A percentile compares a stretch with the other conserved stretches of the same genome.
Conservation (phyloP, 306 rosid genomes). For the Fragaria iinumae region DNA sequence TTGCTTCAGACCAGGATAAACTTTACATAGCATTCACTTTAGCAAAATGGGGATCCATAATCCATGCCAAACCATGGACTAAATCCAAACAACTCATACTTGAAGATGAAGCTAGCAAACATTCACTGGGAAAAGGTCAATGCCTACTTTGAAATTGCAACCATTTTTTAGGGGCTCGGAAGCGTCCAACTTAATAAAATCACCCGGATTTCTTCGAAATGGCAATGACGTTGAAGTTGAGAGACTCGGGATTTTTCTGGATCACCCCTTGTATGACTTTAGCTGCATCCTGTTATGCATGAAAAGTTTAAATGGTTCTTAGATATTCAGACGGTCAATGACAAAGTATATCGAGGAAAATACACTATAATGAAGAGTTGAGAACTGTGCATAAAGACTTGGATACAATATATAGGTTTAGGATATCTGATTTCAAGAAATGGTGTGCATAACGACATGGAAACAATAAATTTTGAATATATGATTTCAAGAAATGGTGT, state of each 20-base stretch:
- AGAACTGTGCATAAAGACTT: background rate
- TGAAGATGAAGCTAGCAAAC: background rate
- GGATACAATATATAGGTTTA: background rate
- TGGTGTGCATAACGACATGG: background rate
- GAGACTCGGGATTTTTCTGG: conserved; percentile 67
- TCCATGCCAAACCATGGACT: conserved; percentile 5
- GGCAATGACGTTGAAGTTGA: conserved; percentile 74
- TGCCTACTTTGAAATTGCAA: conserved; percentile 5
- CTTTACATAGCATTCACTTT: background rate
- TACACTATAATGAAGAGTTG: background rate
- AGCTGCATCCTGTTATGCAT: conserved; percentile 68
- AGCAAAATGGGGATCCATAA: background rate
- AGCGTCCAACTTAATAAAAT: conserved; percentile 10
- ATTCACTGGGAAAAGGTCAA: background rate
- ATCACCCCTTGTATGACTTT: conserved; percentile 61
- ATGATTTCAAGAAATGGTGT: background rate
- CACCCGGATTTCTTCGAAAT: conserved; percentile 51
- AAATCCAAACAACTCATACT: conserved; percentile 4
- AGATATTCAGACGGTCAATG: background rate
- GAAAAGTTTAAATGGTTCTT: background rate
- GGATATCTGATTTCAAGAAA: background rate
- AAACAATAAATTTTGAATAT: background rate
- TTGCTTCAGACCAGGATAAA: background rate
- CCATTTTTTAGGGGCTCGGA: background rate
- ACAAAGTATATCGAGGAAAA: background rate